phyloP scores from a whole-genome alignment of 2,329 filamentous ascomycete species.

The Pseudocercospora musae region DNA sequence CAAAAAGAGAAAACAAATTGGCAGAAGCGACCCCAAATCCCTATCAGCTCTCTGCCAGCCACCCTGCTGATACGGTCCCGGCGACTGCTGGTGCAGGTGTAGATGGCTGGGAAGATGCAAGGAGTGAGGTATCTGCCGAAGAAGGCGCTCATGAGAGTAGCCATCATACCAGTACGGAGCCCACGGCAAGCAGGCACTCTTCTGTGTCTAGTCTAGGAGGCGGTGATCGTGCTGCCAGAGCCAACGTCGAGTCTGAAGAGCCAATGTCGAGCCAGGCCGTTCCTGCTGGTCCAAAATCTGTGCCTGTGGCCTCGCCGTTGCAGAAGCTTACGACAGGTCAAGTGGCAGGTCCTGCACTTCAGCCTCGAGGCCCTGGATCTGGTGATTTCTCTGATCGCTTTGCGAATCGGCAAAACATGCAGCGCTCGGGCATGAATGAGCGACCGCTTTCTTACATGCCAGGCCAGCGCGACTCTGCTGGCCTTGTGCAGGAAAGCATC shows the following conservation, averaged over 20 bases:
- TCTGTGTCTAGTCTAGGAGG: conserved; percentile 29
- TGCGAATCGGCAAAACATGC: conserved; percentile 20
- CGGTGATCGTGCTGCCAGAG: neutral
- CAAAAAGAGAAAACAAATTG: neutral
- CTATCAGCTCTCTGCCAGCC: conserved; percentile 4
- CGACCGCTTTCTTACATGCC: conserved; percentile 32
- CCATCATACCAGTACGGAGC: conserved; percentile 8
- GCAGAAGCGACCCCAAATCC: conserved; percentile 11
- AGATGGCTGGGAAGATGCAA: conserved; percentile 15
- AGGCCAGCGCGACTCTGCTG: conserved; percentile 23
- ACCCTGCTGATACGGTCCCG: neutral
- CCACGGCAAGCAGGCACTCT: conserved; percentile 18
- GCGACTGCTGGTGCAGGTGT: neutral
- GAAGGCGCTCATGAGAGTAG: conserved; percentile 13
- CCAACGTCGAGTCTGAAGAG: neutral
- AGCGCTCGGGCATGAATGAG: conserved; percentile 13
- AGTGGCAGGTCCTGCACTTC: neutral
- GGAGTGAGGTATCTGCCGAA: conserved; percentile 27
- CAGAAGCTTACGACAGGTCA: conserved; percentile 1
- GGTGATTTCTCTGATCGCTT: conserved; percentile 17
- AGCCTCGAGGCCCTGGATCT: neutral
- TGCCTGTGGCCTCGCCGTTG: neutral
- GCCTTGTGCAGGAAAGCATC: conserved; percentile 19
- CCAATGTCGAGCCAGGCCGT: conserved; percentile 20
- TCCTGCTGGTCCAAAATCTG: conserved; percentile 10